Evolutionary conservation across 1,139 yeast genomes (phyloP).

Genomic region (Pichia sp.): DNA sequence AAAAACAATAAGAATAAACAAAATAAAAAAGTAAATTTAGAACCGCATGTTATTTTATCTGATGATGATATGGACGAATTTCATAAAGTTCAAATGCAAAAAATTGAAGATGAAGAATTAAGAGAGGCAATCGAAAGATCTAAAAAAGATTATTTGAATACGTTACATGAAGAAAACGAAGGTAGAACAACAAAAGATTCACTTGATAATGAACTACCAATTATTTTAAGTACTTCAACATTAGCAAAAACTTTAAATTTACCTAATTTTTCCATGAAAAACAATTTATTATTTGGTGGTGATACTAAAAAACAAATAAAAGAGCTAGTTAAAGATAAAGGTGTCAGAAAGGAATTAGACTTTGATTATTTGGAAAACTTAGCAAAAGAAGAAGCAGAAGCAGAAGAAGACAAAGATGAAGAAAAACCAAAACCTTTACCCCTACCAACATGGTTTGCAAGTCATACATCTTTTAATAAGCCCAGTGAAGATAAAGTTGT

Average conservation of each 20-base stretch:
- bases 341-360: neutral
- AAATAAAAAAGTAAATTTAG: neutral
- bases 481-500: neutral
- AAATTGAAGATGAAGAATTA: constrained; percentile 31
- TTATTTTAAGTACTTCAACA: constrained; percentile 18
- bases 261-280: constrained; percentile 13
- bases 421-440: constrained; percentile 11
- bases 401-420: constrained; percentile 3
- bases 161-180: constrained; percentile 14
- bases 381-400: constrained; percentile 1
- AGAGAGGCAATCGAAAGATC: constrained; percentile 39
- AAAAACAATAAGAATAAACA: constrained; percentile 18
- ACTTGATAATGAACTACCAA: constrained; percentile 18
- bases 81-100: constrained; percentile 13
- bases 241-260: constrained; percentile 13
- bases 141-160: constrained; percentile 27
- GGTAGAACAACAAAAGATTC: neutral
- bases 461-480: neutral
- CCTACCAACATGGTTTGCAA: constrained; percentile 19
- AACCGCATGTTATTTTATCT: neutral
- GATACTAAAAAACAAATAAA: neutral
- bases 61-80: constrained; percentile 12
- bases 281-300: constrained; percentile 13
- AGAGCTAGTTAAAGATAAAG: neutral
- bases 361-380: neutral